A percentile compares a stretch with the other conserved stretches of the same genome.
Evolutionary conservation across 208 protist species (phyloP).

Genomic region (Leishmania gerbilli): DNA sequence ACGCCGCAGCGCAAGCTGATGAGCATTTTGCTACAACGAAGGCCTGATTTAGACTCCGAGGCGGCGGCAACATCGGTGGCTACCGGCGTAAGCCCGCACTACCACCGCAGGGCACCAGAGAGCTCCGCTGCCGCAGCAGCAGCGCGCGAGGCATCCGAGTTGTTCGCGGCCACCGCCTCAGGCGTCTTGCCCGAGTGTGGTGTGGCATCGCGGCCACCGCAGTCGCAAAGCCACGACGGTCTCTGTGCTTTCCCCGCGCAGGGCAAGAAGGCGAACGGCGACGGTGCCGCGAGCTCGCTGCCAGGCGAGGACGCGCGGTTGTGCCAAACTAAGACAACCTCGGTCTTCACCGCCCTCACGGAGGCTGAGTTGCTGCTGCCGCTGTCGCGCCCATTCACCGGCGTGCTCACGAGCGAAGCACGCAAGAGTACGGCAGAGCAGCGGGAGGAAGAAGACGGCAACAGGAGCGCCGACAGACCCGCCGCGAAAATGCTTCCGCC

Average conservation of each 20-base stretch:
- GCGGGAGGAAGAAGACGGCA: background rate
- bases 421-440: background rate
- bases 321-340: background rate
- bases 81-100: slow-evolving; percentile 30
- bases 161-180: background rate
- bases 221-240: background rate
- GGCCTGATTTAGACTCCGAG: slow-evolving; percentile 41
- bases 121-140: background rate
- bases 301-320: background rate
- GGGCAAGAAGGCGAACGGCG: background rate
- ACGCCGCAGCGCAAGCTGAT: slow-evolving; percentile 86
- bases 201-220: background rate
- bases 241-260: background rate
- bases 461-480: background rate
- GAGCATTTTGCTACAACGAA: slow-evolving; percentile 74
- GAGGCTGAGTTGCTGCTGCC: background rate
- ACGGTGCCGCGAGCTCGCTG: background rate
- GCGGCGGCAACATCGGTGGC: slow-evolving; percentile 19
- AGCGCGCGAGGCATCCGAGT: background rate
- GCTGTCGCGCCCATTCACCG: background rate
- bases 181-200: background rate
- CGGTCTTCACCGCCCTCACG: background rate
- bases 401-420: background rate
- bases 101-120: slow-evolving; percentile 25
- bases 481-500: background rate